Evolutionary conservation across 306 rosid genomes (phyloP), one percentile per base, ranked within the genome.

Genomic region (Leucaena leucocephala): DNA sequence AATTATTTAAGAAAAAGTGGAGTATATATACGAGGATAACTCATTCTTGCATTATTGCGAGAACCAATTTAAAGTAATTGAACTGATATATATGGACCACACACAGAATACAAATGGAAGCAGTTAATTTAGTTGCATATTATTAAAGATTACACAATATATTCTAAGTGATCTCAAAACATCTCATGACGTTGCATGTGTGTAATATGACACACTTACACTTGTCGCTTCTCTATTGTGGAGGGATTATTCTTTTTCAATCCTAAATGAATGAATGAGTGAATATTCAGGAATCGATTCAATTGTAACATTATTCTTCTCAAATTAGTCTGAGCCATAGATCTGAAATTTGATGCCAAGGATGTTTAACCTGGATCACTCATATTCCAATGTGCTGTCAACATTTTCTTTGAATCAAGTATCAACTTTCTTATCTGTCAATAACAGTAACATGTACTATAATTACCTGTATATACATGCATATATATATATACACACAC

Each of bases 271-370:
- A 27, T 27, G 27, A 27, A 27, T 27, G n/a, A n/a, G n/a, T 16
- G 71, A 65, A 65, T 38, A 39, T 65, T 65, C 71, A 38, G 43
- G 71, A 38, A 65, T 65, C 5, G 6, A 36, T 65, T 65, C 68
- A 6, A 65, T 65, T 38, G 45, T 36, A 15, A n/a, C 9, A 7
- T 63, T 50, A 50, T 5, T 36, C 39, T 19, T 63, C 10, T 40
- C 16, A 14, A 63, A 36, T 36, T 8, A 64, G 5, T 8, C 0
- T 17, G 19, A 2, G 16, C 3, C 27, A 27, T 27, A 27, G 33
- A 65, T 65, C 19, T 7, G 46, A 1, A 16, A 65, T 36, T 38
- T 7, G 48, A 39, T 38, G 33, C 48, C 15, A 17, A 38, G 33
- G 48, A 65, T 65, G 8, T 65, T 65, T 15, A 8, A 39, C 71